Evolutionary conservation across 2,329 filamentous ascomycete species (phyloP).

Genomic region (Clonostachys solani): DNA sequence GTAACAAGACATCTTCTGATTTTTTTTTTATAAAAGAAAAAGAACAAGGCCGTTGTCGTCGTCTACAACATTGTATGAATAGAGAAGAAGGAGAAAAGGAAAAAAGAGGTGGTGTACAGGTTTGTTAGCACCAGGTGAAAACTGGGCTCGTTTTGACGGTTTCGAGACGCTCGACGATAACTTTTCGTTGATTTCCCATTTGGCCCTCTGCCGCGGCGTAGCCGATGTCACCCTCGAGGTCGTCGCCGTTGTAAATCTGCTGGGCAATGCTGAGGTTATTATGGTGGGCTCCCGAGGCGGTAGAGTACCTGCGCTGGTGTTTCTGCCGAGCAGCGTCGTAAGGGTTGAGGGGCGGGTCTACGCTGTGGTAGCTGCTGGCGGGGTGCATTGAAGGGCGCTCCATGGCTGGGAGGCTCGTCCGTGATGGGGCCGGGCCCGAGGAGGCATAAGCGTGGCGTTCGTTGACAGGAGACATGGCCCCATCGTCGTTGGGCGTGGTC

Average conservation of each 20-base stretch:
- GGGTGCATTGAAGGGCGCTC: constrained; percentile 7
- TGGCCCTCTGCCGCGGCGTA: constrained; percentile 92
- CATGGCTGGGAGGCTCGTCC: neutral
- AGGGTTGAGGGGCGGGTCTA: constrained; percentile 26
- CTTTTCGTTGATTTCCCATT: constrained; percentile 86
- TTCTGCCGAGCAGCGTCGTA: constrained; percentile 35
- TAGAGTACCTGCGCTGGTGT: constrained; percentile 50
- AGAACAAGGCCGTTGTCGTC: neutral
- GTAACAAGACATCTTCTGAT: neutral
- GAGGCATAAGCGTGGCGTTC: neutral
- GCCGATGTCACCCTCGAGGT: constrained; percentile 86
- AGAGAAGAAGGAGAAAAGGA: constrained; percentile 4
- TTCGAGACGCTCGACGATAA: constrained; percentile 94
- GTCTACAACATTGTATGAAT: constrained; percentile 1
- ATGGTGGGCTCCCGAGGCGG: constrained; percentile 39
- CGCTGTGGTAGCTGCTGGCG: constrained; percentile 28
- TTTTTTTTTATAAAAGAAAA: neutral
- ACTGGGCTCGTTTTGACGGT: constrained; percentile 96
- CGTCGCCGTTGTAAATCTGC: constrained; percentile 61
- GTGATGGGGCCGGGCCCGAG: neutral
- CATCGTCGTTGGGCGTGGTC: constrained; percentile 29
- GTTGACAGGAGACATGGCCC: neutral
- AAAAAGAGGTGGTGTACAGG: neutral
- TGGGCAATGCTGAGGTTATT: constrained; percentile 48
- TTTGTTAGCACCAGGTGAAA: constrained; percentile 85